Conservation (phyloP, 345 rosid genomes). For the Xanthoceras sorbifolium region DNA sequence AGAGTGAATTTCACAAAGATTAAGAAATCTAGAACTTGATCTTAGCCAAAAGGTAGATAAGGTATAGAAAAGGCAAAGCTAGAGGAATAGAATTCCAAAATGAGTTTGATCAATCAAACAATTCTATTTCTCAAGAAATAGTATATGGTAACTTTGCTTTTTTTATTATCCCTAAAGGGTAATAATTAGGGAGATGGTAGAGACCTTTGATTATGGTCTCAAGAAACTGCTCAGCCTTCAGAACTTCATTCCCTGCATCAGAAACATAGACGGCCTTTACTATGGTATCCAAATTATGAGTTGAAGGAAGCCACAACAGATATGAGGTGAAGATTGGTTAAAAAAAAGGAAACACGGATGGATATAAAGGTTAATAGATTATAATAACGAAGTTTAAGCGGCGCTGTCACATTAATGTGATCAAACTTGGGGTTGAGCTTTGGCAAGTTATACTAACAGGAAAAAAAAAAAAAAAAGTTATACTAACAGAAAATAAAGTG, state of each 20-base stretch:
- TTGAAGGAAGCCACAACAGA: conserved; percentile 2
- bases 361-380: neutral
- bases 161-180: neutral
- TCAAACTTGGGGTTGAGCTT: neutral
- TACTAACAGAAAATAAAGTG: neutral
- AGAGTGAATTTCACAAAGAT: neutral
- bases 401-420: neutral
- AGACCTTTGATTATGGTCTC: conserved; percentile 78
- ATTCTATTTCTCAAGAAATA: neutral
- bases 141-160: neutral
- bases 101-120: neutral
- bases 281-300: conserved; percentile 11
- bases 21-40: neutral
- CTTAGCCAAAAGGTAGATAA: neutral
- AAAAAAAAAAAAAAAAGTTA: too few relatives aligned
- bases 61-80: neutral
- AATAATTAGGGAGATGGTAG: neutral
- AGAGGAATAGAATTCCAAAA: neutral
- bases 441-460: neutral
- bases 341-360: neutral
- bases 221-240: conserved; percentile 74
- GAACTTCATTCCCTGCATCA: conserved; percentile 63
- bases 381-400: neutral
- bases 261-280: conserved; percentile 2
- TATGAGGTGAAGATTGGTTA: neutral